phyloP scores from a whole-genome alignment of 352 stramenopile species.

The Thalassiosira hispida region DNA sequence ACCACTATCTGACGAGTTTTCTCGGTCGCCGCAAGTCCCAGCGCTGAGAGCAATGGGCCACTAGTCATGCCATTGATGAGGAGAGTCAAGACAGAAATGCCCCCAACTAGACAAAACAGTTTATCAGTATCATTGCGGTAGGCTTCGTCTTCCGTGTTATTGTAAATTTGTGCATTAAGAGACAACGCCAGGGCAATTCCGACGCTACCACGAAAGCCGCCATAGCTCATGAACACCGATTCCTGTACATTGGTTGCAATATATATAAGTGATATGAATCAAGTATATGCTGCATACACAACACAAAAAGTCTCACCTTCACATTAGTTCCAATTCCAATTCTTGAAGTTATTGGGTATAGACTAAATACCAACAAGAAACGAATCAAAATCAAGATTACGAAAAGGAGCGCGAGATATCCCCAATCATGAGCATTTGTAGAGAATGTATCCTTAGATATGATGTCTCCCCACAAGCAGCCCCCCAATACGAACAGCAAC shows the following conservation, averaged over 20 bases:
- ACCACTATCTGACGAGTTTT: conserved; percentile 62
- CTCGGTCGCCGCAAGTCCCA: conserved; percentile 24
- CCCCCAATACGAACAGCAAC: conserved; percentile 79
- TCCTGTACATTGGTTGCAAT: conserved; percentile 64
- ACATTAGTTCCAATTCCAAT: conserved; percentile 61
- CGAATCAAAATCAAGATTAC: conserved; percentile 61
- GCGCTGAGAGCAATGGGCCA: conserved; percentile 54
- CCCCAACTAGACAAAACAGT: conserved; percentile 58
- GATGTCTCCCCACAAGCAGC: conserved; percentile 67
- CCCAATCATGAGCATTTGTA: conserved; percentile 53
- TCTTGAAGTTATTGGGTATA: conserved; percentile 31
- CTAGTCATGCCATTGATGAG: conserved; percentile 70
- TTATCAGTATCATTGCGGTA: neutral
- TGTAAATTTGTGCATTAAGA: conserved; percentile 35
- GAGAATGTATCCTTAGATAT: conserved; percentile 44
- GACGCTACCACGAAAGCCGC: conserved; percentile 79
- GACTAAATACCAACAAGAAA: conserved; percentile 25
- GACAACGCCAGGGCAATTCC: conserved; percentile 80
- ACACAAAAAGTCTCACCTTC: no score
- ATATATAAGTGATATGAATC: no score
- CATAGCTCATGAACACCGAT: conserved; percentile 74
- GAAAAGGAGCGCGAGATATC: conserved; percentile 67
- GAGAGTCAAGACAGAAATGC: conserved; percentile 74
- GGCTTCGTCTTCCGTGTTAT: no score
- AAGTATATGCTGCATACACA: no score